Evolutionary conservation across 208 protist genomes (phyloP).

Genomic region (Trypanosoma lewisi): DNA sequence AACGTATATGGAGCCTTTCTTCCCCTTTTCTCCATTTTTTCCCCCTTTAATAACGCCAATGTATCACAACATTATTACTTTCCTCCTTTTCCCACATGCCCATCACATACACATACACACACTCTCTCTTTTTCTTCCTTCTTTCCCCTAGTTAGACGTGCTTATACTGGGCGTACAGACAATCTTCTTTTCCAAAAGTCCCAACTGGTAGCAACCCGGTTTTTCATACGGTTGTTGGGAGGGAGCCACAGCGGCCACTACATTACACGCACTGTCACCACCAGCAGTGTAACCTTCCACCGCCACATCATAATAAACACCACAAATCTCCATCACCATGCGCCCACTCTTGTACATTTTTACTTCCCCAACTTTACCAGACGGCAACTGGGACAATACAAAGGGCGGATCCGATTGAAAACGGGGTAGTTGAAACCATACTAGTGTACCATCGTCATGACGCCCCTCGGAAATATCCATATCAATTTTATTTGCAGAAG

Average conservation of each 20-base stretch:
- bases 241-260: constrained; percentile 48
- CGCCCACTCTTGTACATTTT: constrained; percentile 77
- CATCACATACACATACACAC: neutral
- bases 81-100: neutral
- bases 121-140: constrained; percentile 2
- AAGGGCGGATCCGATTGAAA: constrained; percentile 60
- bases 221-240: constrained; percentile 36
- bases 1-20: too few species aligned
- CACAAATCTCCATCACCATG: constrained; percentile 73
- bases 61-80: neutral
- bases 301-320: constrained; percentile 72
- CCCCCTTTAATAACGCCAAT: neutral
- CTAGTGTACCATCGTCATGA: constrained; percentile 28
- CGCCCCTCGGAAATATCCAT: constrained; percentile 13
- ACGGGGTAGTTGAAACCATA: constrained; percentile 82
- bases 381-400: constrained; percentile 39
- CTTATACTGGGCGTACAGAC: constrained; percentile 70
- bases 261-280: constrained; percentile 38
- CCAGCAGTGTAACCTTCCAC: constrained; percentile 46
- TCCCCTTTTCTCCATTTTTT: constrained; percentile 1
- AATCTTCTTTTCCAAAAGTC: constrained; percentile 67
- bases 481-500: constrained; percentile 24
- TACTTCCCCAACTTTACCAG: constrained; percentile 77
- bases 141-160: constrained; percentile 2
- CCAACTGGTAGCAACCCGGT: constrained; percentile 66